Base-by-base conservation (phyloP, 164 flowering plant species). In the Umbellularia californica region DNA sequence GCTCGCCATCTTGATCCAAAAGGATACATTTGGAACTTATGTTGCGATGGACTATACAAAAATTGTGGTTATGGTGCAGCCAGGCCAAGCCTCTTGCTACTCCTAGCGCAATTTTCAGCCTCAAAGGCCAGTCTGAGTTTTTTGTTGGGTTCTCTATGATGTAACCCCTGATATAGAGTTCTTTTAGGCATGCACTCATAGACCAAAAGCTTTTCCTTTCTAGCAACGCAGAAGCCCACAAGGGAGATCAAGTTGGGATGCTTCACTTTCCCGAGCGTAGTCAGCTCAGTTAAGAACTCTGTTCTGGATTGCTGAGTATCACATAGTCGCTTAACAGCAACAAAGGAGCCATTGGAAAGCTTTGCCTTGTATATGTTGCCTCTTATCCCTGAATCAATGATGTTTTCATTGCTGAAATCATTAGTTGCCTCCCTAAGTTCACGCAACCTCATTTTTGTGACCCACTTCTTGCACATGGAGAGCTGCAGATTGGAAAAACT, bases 51-150 rank as follows among this genome's bases (percentile, higher is more conserved):
- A 91, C 78, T 58, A 91, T 88, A 2, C 96, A 82, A 24, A 93
- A 92, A 69, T 90, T 87, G 84, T 93, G 89, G 74, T 33, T 87
- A 74, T 91, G 96, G 75, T 91, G 96, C 27, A 91, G 88, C 92
- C 92, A 91, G 0, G 96, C 90, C 67, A 91, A 82, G 17, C 91
- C 96, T 80, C 73, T 87, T 13, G 95, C 93, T 5, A 90, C 88
- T 24, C 85, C 83, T 15, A 88, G 81, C 58, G 65, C 35, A 65
- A 91, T 91, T 77, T 81, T 88, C 63, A 89, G 90, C 83, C 96
- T 81, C 52, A 70, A 2, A 13, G 89, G 77, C 96, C 96, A 91
- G 10, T 87, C 93, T 83, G 88, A 33, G 17, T 72, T 20, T 79
- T 2, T 11, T 70, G 5, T 69, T 81, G 1, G 77, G 81, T 51